phyloP scores from a whole-genome alignment of 106 monocot genomes.

The Platanthera zijinensis region DNA sequence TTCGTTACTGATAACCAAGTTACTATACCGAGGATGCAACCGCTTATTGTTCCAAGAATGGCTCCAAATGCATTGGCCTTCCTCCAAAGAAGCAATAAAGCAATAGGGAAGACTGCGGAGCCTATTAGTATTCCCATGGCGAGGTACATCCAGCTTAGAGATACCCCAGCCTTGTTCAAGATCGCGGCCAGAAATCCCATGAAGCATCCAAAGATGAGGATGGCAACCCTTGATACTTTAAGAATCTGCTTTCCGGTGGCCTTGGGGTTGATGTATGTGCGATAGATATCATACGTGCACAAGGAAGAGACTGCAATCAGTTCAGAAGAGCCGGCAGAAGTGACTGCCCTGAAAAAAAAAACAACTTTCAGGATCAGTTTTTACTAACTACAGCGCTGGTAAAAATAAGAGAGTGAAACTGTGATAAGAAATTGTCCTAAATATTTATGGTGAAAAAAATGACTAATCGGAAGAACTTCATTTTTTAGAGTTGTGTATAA shows the following conservation, averaged over 20 bases:
- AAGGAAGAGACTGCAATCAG: slow-evolving; percentile 91
- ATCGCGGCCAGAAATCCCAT: slow-evolving; percentile 90
- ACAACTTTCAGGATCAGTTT: neutral
- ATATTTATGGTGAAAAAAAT: no score
- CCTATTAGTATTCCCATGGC: slow-evolving; percentile 93
- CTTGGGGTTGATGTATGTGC: slow-evolving; percentile 86
- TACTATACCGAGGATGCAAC: slow-evolving; percentile 65
- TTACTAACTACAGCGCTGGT: no score
- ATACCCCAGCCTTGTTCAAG: slow-evolving; percentile 81
- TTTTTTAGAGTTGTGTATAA: no score
- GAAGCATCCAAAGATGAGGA: slow-evolving; percentile 76
- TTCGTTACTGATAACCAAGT: slow-evolving; percentile 78
- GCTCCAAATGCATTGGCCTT: slow-evolving; percentile 88
- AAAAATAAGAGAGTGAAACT: no score
- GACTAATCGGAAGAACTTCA: no score
- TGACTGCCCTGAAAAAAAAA: slow-evolving; percentile 73
- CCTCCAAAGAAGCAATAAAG: slow-evolving; percentile 88
- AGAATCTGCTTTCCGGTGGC: slow-evolving; percentile 93
- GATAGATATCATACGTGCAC: slow-evolving; percentile 95
- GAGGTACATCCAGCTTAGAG: slow-evolving; percentile 98
- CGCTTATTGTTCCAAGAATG: slow-evolving; percentile 47
- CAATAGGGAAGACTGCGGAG: slow-evolving; percentile 88
- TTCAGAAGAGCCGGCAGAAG: slow-evolving; percentile 90
- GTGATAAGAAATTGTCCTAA: no score
- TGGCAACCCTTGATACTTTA: slow-evolving; percentile 60